A percentile compares a stretch with the other conserved stretches of the same genome.
phyloP scores from a whole-genome alignment of 768 basidiomycete genomes.

The Termitomyces sp. region DNA sequence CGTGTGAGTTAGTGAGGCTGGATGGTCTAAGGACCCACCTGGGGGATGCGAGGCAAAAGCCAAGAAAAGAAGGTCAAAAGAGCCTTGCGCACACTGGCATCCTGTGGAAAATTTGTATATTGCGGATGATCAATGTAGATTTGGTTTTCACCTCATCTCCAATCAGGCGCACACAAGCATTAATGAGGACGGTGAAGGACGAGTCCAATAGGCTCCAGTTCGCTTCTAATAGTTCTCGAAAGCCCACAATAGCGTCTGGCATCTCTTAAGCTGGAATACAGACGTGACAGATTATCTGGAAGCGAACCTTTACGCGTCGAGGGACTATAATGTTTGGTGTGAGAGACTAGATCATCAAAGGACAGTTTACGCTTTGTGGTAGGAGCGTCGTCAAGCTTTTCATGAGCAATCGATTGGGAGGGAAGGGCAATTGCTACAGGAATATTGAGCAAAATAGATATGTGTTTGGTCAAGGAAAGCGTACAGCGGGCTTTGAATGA shows the following conservation, averaged over 20 bases:
- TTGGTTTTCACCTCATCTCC: conserved; percentile 68
- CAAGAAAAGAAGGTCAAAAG: conserved; percentile 69
- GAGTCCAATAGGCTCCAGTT: conserved; percentile 55
- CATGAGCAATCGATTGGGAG: conserved; percentile 68
- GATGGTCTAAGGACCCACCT: conserved; percentile 25
- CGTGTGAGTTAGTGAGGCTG: not conserved
- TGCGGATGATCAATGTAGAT: not conserved
- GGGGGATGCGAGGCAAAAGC: conserved; percentile 64
- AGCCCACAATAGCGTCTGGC: conserved; percentile 70
- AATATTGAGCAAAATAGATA: not conserved
- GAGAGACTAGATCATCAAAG: conserved; percentile 71
- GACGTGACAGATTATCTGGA: not conserved
- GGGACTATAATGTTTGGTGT: conserved; percentile 82
- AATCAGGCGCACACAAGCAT: conserved; percentile 66
- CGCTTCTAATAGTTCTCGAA: conserved; percentile 67
- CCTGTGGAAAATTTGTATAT: conserved; percentile 44
- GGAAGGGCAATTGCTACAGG: conserved; percentile 84
- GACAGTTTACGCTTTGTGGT: conserved; percentile 76
- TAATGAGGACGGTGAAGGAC: conserved; percentile 55
- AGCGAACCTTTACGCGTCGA: conserved; percentile 68
- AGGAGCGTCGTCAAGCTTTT: conserved; percentile 57
- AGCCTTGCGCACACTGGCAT: conserved; percentile 73
- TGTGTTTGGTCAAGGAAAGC: conserved; percentile 26
- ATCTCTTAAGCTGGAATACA: not conserved
- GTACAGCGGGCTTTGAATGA: conserved; percentile 93